A percentile compares a stretch with the other conserved stretches of the same genome.
Conservation (phyloP, 345 rosid genomes). For the Gossypium australe region DNA sequence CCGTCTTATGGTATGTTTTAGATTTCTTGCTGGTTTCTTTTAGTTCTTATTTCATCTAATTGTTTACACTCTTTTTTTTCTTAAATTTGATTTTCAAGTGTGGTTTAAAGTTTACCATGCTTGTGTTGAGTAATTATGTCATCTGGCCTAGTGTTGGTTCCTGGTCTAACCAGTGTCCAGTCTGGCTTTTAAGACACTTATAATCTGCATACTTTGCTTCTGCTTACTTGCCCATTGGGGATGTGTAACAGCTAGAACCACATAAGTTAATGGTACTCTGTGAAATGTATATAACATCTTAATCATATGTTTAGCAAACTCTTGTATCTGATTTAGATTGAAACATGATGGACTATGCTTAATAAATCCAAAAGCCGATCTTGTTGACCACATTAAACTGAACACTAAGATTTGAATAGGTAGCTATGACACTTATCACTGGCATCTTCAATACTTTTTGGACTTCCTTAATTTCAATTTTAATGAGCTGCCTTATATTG, state of each 20-base stretch:
- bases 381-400: neutral
- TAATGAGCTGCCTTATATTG: neutral
- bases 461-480: neutral
- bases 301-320: neutral
- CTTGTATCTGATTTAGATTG: neutral
- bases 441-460: neutral
- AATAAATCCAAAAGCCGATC: neutral
- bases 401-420: neutral
- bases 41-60: neutral
- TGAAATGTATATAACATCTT: neutral
- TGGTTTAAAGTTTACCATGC: neutral
- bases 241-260: neutral
- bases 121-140: neutral
- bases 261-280: neutral
- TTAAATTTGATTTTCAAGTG: neutral
- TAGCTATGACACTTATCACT: neutral
- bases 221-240: neutral
- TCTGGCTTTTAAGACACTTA: neutral
- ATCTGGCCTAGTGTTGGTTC: neutral
- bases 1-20: neutral
- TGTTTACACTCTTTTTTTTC: neutral
- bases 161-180: neutral
- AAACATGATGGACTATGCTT: conserved; percentile 4
- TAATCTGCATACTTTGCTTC: neutral
- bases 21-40: neutral